These are phyloP conservation scores for Pinus taeda DNA, from an alignment of 75 land plant species.

Conservation along the genomic window DNA sequence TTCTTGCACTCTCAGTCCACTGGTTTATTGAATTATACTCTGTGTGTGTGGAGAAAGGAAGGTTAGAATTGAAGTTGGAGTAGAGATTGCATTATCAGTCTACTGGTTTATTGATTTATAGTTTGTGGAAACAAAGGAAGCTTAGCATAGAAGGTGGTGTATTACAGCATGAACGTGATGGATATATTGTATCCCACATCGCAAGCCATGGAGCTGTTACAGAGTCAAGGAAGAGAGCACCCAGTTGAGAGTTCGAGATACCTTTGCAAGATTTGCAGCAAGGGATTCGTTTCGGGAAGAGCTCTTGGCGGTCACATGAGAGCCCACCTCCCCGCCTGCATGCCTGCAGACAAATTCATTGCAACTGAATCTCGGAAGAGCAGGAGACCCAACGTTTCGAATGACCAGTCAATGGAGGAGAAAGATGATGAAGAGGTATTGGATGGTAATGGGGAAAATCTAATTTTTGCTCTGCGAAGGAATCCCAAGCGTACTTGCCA, in stretches of 20 bases:
- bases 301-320: slow-evolving; percentile 81
- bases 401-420: neutral
- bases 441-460: slow-evolving; percentile 1
- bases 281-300: slow-evolving; percentile 57
- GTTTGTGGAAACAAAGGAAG: too few relatives aligned
- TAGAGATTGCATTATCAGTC: too few relatives aligned
- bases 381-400: slow-evolving; percentile 2
- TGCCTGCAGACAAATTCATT: neutral
- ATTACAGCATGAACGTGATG: slow-evolving; percentile 3
- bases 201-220: neutral
- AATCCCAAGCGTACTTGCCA: slow-evolving; percentile 12
- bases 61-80: neutral
- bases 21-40: neutral
- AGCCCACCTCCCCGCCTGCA: slow-evolving; percentile 47
- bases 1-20: neutral
- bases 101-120: too few relatives aligned
- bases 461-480: neutral
- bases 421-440: slow-evolving; percentile 6
- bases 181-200: neutral
- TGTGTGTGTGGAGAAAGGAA: too few relatives aligned
- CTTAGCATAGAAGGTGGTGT: too few relatives aligned
- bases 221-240: neutral
- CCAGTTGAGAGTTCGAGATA: slow-evolving; percentile 16
- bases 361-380: neutral
- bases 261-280: slow-evolving; percentile 57